Percentiles rank a stretch among this genome's conserved stretches.
Evolutionary conservation across 164 flowering plant species (phyloP).

Genomic region (Tinospora cordifolia): DNA sequence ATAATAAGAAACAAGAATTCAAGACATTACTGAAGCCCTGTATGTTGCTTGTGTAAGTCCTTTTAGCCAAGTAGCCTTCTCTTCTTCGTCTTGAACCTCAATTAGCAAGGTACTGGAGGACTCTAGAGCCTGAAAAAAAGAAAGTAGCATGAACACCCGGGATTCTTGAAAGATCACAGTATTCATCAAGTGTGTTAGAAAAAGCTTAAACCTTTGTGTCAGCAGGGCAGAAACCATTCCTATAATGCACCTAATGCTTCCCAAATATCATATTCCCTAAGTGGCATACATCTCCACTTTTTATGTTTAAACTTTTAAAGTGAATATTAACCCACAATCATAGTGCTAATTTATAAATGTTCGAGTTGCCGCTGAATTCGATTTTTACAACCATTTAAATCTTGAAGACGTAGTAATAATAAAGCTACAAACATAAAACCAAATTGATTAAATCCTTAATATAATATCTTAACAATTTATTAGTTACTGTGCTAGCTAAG

Average conservation of each 20-base stretch:
- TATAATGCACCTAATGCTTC: background rate
- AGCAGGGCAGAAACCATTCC: background rate
- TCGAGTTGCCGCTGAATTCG: too few species aligned
- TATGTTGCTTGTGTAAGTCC: constrained; percentile 79
- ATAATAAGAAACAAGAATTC: constrained; percentile 2
- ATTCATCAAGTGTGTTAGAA: background rate
- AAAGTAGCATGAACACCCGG: background rate
- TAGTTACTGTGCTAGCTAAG: too few species aligned
- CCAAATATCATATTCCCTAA: background rate
- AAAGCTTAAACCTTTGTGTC: background rate
- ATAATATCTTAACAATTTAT: too few species aligned
- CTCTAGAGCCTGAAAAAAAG: constrained; percentile 67
- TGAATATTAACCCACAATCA: background rate
- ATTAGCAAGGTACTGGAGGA: constrained; percentile 77
- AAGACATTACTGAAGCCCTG: constrained; percentile 70
- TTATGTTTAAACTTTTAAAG: background rate
- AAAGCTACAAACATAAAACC: too few species aligned
- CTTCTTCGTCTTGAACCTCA: constrained; percentile 59
- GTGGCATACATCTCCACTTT: background rate
- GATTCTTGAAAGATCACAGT: background rate
- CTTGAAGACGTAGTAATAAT: too few species aligned
- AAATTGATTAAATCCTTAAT: too few species aligned
- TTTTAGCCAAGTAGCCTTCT: constrained; percentile 69
- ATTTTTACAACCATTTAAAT: too few species aligned
- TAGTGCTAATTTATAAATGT: background rate